Conservation (phyloP, 306 rosid species). For the Nissolia schottii region DNA sequence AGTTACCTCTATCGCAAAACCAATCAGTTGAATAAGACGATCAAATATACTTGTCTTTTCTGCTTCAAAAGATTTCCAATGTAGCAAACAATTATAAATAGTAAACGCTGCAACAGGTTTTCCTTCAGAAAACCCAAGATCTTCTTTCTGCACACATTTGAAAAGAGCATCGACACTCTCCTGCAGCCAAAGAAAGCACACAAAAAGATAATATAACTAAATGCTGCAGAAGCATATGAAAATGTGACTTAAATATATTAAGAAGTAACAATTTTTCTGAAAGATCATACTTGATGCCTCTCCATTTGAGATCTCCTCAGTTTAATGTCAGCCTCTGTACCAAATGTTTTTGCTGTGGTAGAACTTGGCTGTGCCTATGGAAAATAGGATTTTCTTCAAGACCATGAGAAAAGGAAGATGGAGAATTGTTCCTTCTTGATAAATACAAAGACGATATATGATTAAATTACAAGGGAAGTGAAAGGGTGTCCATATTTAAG, state of each 20-base stretch:
- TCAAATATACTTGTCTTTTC: slow-evolving; percentile 94
- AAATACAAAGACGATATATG: not conserved
- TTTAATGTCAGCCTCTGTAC: slow-evolving; percentile 43
- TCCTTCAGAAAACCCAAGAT: slow-evolving; percentile 80
- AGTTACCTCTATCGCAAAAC: slow-evolving; percentile 81
- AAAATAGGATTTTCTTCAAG: slow-evolving; percentile 23
- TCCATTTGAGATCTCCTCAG: slow-evolving; percentile 64
- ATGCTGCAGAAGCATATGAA: slow-evolving; percentile 8
- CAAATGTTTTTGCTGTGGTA: slow-evolving; percentile 49
- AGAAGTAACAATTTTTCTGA: slow-evolving; percentile 6
- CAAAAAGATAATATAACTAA: not conserved
- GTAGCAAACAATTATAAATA: slow-evolving; percentile 73
- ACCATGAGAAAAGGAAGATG: not conserved
- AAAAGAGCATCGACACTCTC: slow-evolving; percentile 76
- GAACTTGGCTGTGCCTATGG: slow-evolving; percentile 39
- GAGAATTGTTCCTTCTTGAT: not conserved
- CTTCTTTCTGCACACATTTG: slow-evolving; percentile 53
- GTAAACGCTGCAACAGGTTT: slow-evolving; percentile 87
- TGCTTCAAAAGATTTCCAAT: slow-evolving; percentile 89
- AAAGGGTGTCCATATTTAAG: slow-evolving; percentile 5
- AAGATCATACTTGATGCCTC: slow-evolving; percentile 65
- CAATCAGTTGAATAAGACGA: slow-evolving; percentile 71
- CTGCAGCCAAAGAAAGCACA: slow-evolving; percentile 42
- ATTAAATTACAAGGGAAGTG: slow-evolving; percentile 7
- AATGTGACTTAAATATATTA: slow-evolving; percentile 7